These are phyloP conservation scores for Polygonum maritimum DNA, from an alignment of 148 eudicot species.

Conservation along the genomic window DNA sequence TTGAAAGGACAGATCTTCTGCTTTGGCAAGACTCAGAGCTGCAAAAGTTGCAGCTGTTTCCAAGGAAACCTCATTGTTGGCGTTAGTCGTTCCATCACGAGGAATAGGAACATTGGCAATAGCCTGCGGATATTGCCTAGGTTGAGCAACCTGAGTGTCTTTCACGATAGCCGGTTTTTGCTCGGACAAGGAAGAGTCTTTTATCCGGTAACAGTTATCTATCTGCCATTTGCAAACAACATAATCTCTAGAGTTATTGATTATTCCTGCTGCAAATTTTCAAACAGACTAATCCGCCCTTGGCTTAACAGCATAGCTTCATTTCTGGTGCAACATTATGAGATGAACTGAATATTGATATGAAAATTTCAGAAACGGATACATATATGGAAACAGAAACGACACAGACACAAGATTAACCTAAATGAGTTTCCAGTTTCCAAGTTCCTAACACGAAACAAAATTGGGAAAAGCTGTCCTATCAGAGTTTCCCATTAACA, in stretches of 20 bases:
- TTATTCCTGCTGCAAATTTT: background rate
- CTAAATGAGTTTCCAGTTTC: too few species aligned
- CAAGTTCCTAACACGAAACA: too few species aligned
- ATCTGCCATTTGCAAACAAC: constrained; percentile 33
- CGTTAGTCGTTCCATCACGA: too few species aligned
- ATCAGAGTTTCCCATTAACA: too few species aligned
- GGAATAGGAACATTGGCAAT: background rate
- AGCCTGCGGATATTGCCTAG: constrained; percentile 26
- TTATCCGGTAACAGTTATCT: constrained; percentile 48
- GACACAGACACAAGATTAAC: too few species aligned
- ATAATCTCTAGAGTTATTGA: background rate
- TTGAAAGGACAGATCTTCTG: constrained; percentile 49
- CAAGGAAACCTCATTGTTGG: background rate
- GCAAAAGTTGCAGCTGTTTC: constrained; percentile 57
- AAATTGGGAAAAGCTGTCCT: too few species aligned
- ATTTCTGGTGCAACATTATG: background rate
- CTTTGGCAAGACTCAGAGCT: constrained; percentile 66
- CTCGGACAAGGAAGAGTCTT: constrained; percentile 18
- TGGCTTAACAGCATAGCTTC: background rate
- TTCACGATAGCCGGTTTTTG: constrained; percentile 27
- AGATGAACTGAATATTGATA: background rate
- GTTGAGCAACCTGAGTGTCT: constrained; percentile 29
- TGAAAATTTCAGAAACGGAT: background rate
- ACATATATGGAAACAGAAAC: too few species aligned
- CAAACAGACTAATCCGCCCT: background rate